A percentile compares a stretch with the other conserved stretches of the same genome.
phyloP scores from a whole-genome alignment of 2,329 filamentous ascomycete species.

The Helicocarpus griseus region DNA sequence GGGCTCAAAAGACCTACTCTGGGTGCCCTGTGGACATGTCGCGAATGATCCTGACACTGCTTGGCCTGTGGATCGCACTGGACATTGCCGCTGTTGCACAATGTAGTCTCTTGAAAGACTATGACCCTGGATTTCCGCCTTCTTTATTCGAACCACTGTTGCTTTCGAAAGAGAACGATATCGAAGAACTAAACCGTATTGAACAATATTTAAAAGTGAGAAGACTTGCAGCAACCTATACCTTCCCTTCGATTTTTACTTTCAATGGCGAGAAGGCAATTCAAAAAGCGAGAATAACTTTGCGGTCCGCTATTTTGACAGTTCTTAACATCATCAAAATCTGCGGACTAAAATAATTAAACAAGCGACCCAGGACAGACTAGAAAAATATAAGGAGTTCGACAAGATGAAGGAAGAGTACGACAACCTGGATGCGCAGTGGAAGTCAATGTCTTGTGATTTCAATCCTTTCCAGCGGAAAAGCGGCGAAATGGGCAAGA shows the following conservation, averaged over 20 bases:
- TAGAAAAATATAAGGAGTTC: constrained; percentile 28
- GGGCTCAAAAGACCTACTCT: neutral
- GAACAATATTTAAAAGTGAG: constrained; percentile 40
- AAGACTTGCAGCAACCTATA: constrained; percentile 6
- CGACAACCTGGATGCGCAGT: neutral
- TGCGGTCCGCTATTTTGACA: constrained; percentile 38
- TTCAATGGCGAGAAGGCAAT: constrained; percentile 25
- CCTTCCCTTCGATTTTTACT: constrained; percentile 28
- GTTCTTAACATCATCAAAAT: constrained; percentile 31
- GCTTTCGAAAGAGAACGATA: constrained; percentile 34
- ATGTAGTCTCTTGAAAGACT: constrained; percentile 36
- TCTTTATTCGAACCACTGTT: constrained; percentile 35
- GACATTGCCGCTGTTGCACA: constrained; percentile 37
- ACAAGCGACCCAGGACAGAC: constrained; percentile 22
- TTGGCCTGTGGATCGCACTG: constrained; percentile 51
- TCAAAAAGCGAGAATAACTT: no score
- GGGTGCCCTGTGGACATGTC: constrained; percentile 38
- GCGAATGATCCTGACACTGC: constrained; percentile 44
- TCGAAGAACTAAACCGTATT: constrained; percentile 36
- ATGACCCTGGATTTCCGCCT: constrained; percentile 35
- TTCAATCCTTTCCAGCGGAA: neutral
- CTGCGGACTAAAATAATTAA: constrained; percentile 30
- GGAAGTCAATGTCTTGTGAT: no score
- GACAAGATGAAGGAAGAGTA: constrained; percentile 13
- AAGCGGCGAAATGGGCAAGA: neutral